A percentile compares a stretch with the other conserved stretches of the same genome.
Evolutionary conservation across 257 asterid genomes (phyloP).

Genomic region (Nyctanthes arbortristis): DNA sequence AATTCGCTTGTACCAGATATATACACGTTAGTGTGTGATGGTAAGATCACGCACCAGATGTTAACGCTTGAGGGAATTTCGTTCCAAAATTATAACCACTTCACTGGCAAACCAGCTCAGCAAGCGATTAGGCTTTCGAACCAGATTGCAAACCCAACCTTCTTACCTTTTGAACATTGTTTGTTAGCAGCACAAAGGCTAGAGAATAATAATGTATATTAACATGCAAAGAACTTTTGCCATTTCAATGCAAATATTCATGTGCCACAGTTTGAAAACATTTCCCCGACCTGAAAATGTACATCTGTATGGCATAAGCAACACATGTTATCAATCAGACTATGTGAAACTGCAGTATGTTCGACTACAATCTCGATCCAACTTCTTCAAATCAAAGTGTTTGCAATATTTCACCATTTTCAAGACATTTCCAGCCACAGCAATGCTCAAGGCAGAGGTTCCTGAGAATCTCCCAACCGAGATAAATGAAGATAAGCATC

Average conservation of each 20-base stretch:
- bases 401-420: conserved; percentile 1
- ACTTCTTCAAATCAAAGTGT: conserved; percentile 13
- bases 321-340: not conserved
- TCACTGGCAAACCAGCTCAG: too few species aligned
- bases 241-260: not conserved
- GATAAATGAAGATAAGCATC: conserved; percentile 60
- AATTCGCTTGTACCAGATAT: too few species aligned
- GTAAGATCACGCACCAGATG: too few species aligned
- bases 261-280: not conserved
- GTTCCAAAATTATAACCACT: too few species aligned
- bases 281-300: not conserved
- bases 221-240: not conserved
- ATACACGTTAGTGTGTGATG: too few species aligned
- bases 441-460: conserved; percentile 45
- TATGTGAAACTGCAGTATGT: not conserved
- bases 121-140: too few species aligned
- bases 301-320: not conserved
- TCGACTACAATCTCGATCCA: not conserved
- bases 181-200: not conserved
- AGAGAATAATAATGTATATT: too few species aligned
- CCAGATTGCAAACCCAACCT: too few species aligned
- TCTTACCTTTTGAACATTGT: not conserved
- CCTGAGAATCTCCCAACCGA: conserved; percentile 56
- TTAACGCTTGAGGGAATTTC: too few species aligned
- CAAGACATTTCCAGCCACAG: not conserved